These are phyloP conservation scores for Poronia punctata DNA, from an alignment of 495 filamentous ascomycete genomes.

Conservation along the genomic window DNA sequence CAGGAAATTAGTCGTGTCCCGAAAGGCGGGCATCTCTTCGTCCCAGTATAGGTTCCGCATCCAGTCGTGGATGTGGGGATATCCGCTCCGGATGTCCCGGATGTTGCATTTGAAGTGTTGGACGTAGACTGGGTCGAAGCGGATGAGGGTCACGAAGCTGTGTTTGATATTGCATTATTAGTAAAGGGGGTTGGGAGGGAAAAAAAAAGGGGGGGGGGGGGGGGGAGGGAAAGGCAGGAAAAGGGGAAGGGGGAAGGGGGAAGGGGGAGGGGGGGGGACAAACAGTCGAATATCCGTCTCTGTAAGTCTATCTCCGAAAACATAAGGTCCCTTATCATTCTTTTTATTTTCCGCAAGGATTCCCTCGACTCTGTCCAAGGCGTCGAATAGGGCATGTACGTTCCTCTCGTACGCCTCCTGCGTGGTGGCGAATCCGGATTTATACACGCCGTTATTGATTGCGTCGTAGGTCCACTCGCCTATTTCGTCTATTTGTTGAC, in stretches of 20 bases:
- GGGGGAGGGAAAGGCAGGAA: neutral
- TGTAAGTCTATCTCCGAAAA: conserved; percentile 61
- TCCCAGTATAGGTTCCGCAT: conserved; percentile 63
- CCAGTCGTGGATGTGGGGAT: conserved; percentile 63
- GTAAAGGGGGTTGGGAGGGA: neutral
- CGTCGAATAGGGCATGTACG: conserved; percentile 59
- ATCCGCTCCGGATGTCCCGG: conserved; percentile 71
- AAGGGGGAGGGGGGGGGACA: conserved; percentile 5
- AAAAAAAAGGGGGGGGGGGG: neutral
- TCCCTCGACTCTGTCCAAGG: conserved; percentile 63
- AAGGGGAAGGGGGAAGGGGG: neutral
- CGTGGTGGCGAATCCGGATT: conserved; percentile 45
- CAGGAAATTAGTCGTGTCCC: conserved; percentile 60
- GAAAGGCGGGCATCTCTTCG: conserved; percentile 39
- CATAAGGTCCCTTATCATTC: conserved; percentile 46
- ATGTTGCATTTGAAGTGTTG: conserved; percentile 95
- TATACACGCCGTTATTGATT: conserved; percentile 45
- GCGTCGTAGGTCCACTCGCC: conserved; percentile 73
- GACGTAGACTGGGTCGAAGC: conserved; percentile 85
- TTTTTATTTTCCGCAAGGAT: conserved; percentile 45
- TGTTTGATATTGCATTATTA: neutral
- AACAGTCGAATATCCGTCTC: conserved; percentile 69
- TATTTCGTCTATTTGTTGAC: conserved; percentile 59
- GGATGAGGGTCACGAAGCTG: conserved; percentile 71
- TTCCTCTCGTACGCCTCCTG: conserved; percentile 72